These are phyloP conservation scores for Monosporascus sp. DNA, from an alignment of 2,329 filamentous ascomycete species.

Conservation along the genomic window DNA sequence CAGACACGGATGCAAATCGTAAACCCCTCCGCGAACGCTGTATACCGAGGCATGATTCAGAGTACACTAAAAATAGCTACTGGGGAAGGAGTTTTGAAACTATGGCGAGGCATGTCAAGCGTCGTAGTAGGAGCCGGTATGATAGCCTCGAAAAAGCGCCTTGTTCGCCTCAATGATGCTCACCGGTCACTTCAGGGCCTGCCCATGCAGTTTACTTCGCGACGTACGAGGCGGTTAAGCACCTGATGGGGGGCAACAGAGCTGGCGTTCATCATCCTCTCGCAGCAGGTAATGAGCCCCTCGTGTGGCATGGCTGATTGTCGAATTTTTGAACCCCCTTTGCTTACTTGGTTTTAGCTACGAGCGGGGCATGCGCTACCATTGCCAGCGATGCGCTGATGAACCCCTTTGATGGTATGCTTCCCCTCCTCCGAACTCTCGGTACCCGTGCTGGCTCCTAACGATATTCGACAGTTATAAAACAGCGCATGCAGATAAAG, in stretches of 20 bases:
- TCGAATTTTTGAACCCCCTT: slow-evolving; percentile 5
- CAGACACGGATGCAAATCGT: slow-evolving; percentile 98
- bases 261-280: slow-evolving; percentile 85
- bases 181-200: slow-evolving; percentile 56
- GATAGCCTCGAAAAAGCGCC: slow-evolving; percentile 23
- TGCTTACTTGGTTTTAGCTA: slow-evolving; percentile 49
- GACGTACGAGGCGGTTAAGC: slow-evolving; percentile 96
- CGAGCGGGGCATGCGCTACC: slow-evolving; percentile 89
- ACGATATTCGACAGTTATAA: slow-evolving; percentile 66
- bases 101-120: slow-evolving; percentile 96
- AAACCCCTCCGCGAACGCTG: slow-evolving; percentile 72
- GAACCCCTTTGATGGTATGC: slow-evolving; percentile 96
- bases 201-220: slow-evolving; percentile 98
- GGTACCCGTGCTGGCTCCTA: not conserved
- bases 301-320: not conserved
- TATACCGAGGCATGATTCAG: slow-evolving; percentile 87
- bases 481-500: slow-evolving; percentile 98
- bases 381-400: slow-evolving; percentile 97
- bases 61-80: slow-evolving; percentile 89
- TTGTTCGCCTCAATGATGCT: not conserved
- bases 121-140: slow-evolving; percentile 91
- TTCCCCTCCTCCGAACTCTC: not conserved
- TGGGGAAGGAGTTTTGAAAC: slow-evolving; percentile 80
- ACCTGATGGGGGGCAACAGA: slow-evolving; percentile 88
- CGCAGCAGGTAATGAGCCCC: slow-evolving; percentile 68